Evolutionary conservation across 108 stramenopile genomes (phyloP).

Genomic region (Mediolabrus comicus): DNA sequence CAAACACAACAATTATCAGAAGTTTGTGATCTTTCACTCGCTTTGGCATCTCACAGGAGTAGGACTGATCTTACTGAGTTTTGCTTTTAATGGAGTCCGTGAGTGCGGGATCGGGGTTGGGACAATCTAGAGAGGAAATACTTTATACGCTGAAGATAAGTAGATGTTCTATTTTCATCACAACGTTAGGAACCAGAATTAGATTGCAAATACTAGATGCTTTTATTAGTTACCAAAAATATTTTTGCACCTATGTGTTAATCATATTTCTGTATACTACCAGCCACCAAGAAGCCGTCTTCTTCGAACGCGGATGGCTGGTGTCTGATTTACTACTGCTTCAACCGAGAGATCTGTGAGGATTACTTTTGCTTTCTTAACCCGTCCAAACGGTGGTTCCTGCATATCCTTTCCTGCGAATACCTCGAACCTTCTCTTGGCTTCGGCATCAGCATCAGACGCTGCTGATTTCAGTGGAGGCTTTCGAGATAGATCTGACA

Average conservation of each 20-base stretch:
- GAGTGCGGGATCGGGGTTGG: not conserved
- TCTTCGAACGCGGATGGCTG: slow-evolving; percentile 16
- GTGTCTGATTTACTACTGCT: slow-evolving; percentile 14
- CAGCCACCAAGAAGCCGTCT: slow-evolving; percentile 13
- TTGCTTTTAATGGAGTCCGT: slow-evolving; percentile 5
- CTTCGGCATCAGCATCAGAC: slow-evolving; percentile 59
- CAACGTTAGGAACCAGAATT: too few species aligned
- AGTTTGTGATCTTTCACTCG: slow-evolving; percentile 43
- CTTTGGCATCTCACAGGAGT: slow-evolving; percentile 36
- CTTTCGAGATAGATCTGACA: slow-evolving; percentile 62
- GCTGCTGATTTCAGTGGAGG: slow-evolving; percentile 60
- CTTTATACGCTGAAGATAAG: too few species aligned
- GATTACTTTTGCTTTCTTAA: slow-evolving; percentile 38
- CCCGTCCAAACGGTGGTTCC: slow-evolving; percentile 74
- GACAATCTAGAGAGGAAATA: too few species aligned
- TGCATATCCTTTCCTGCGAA: slow-evolving; percentile 68
- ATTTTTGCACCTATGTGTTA: too few species aligned
- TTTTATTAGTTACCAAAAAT: too few species aligned
- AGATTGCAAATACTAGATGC: too few species aligned
- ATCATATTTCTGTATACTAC: too few species aligned
- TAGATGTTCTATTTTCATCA: too few species aligned
- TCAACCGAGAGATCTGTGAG: slow-evolving; percentile 22
- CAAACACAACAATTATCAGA: slow-evolving; percentile 29
- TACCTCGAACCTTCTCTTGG: slow-evolving; percentile 74
- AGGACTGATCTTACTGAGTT: slow-evolving; percentile 23